Base-by-base conservation (phyloP, 2,329 filamentous ascomycete species). In the Epichloe baconii region DNA sequence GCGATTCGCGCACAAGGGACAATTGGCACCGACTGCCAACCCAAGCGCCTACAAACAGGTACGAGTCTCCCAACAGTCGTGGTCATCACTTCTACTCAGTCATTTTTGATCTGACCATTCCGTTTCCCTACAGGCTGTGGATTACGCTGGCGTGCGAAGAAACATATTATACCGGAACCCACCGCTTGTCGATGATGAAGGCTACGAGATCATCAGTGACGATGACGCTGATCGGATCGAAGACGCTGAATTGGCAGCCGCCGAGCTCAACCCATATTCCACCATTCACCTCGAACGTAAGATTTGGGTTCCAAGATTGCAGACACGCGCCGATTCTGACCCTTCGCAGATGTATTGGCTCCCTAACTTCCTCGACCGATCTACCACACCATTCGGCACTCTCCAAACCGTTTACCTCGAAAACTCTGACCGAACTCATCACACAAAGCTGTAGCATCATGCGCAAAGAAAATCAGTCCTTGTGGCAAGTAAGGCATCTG, bases 161-260 rank as follows among this genome's bases (percentile, higher is more conserved):
- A 75, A 81, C 50, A 87, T 90, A 57, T 81, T 94, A 56, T 80
- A 80, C 64, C 79, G 78, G 57, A 91, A 89, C 58, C 84, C 85
- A 5, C 77, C 79, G 11, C 72, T 86, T 45, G 72, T 86, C 57
- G 86, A 91, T 67, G 81, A 87, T 44, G 86, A 91, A 58, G 86
- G 86, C 55, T 88, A 86, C 62, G 81, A 87, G 55, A 71, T 88
- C 51, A 83, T 88, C 42, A 84, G 80, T 62, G 81, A 83, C 54
- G 83, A 88, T 53, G 82, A 86, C 54, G 79, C 86, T 52, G 79
- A 83, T 42, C 76, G 75, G 52, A 65, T 80, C 21, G 75, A 76
- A 55, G 78, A 83, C 47, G 82, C 81, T 42, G 70, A 78, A 47
- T 73, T 79, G 44, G 69, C 77, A 4, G 80, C 81, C n/a, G 76